Percentiles rank a stretch among this genome's conserved stretches.
These are phyloP conservation scores for Alloteropsis angusta DNA, from an alignment of 202 grass and related monocot genomes.

Conservation along the genomic window DNA sequence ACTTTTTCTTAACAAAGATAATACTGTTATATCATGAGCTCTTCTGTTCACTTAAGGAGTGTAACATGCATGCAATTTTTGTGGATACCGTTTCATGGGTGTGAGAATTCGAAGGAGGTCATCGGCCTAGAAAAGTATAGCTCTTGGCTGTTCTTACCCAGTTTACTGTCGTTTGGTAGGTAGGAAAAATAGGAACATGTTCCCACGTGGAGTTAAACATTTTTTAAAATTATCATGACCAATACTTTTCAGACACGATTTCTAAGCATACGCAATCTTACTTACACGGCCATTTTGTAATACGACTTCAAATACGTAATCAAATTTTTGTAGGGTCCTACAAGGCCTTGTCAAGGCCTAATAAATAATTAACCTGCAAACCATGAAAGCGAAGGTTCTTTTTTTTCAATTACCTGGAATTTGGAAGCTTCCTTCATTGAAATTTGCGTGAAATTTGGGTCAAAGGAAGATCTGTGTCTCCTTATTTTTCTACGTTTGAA, in stretches of 20 bases:
- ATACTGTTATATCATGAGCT: neutral
- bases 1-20: neutral
- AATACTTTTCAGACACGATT: neutral
- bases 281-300: no score
- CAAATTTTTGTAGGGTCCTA: neutral
- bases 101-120: neutral
- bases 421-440: neutral
- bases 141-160: neutral
- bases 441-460: neutral
- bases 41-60: neutral
- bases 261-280: neutral
- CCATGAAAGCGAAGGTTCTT: neutral
- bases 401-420: neutral
- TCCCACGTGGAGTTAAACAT: neutral
- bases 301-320: no score
- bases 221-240: neutral
- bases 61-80: neutral
- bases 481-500: neutral
- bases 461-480: neutral
- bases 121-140: neutral
- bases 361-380: neutral
- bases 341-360: neutral
- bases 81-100: neutral
- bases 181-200: neutral
- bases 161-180: neutral